Evolutionary conservation across 2,329 filamentous ascomycete genomes (phyloP), one percentile per base, ranked within the genome.

Genomic region (Fusarium sulawesiense): DNA sequence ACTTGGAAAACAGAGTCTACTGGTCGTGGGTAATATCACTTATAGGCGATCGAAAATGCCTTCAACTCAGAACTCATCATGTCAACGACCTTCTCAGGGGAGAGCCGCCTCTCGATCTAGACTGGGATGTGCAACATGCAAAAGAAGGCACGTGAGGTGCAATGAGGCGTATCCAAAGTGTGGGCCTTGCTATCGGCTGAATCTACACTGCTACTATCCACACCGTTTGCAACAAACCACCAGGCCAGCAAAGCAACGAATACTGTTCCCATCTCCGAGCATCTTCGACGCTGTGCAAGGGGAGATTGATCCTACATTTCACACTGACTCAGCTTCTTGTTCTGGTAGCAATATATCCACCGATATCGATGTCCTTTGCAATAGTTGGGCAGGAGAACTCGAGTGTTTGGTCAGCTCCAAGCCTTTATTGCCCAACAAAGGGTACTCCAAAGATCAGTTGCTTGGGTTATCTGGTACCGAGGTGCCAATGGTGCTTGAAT

Each of bases 151-250:
- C 2, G 58, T 60, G 7, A 42, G 58, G 10, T 60, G 58, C 6
- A 54, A 60, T 27, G 58, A 60, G 21, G 27, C 12, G 16, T 23
- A 49, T 23, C 58, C 58, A 5, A 34, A n/a, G 7, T 60, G 58
- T 48, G 44, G 20, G 13, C 58, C 14, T 25, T 60, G 58, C 11
- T 44, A 6, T 21, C 42, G 58, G 4, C 16, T 60, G 2, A 27
- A 42, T 14, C 58, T 58, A 3, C 53, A 58, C 0, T 60, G 58
- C 18, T 48, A 49, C 7, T 58, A 58, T 23, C 42, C 23, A 3
- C 18, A 30, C 7, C 57, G 25, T 18, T 46, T n/a, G 1, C 30
- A 29, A 37, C 18, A 14, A 14, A 11, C 29, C 1, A 0, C 8
- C 0, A 29, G 18, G n/a, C 13, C 20, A 2, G 9, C 16, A 25